These are phyloP conservation scores for Penicillium turbatum DNA, from an alignment of 495 filamentous ascomycete species.

Conservation along the genomic window DNA sequence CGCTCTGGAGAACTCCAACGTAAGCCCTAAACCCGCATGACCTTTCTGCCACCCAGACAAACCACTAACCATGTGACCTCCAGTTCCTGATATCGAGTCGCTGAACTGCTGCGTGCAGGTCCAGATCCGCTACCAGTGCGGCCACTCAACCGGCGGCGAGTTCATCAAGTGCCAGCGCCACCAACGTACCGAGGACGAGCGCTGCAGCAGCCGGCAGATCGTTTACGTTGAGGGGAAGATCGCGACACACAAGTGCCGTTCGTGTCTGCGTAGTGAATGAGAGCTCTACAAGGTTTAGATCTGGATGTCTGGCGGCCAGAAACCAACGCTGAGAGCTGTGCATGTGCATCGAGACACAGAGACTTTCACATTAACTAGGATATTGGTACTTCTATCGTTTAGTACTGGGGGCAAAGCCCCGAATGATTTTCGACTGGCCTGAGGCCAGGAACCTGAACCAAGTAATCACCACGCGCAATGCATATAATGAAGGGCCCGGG, in stretches of 20 bases:
- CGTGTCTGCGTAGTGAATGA: slow-evolving; percentile 13
- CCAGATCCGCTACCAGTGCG: slow-evolving; percentile 20
- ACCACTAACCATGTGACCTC: background rate
- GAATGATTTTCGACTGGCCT: too few species aligned
- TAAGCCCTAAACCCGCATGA: background rate
- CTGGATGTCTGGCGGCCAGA: too few species aligned
- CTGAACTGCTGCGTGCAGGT: slow-evolving; percentile 13
- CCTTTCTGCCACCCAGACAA: background rate
- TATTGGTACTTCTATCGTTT: background rate
- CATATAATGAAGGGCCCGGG: background rate
- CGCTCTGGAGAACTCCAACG: background rate
- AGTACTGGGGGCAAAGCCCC: background rate
- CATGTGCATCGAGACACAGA: too few species aligned
- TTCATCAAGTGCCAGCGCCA: slow-evolving; percentile 21
- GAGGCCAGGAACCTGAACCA: background rate
- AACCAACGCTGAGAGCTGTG: too few species aligned
- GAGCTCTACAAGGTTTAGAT: too few species aligned
- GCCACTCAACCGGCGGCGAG: slow-evolving; percentile 18
- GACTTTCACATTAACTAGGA: too few species aligned
- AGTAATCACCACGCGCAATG: background rate
- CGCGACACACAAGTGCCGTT: slow-evolving; percentile 21
- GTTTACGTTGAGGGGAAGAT: slow-evolving; percentile 12
- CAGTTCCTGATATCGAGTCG: background rate
- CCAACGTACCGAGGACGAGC: slow-evolving; percentile 15
- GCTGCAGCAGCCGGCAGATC: slow-evolving; percentile 9